Evolutionary conservation across 352 stramenopile species (phyloP).

Genomic region (Plasmopara muralis): DNA sequence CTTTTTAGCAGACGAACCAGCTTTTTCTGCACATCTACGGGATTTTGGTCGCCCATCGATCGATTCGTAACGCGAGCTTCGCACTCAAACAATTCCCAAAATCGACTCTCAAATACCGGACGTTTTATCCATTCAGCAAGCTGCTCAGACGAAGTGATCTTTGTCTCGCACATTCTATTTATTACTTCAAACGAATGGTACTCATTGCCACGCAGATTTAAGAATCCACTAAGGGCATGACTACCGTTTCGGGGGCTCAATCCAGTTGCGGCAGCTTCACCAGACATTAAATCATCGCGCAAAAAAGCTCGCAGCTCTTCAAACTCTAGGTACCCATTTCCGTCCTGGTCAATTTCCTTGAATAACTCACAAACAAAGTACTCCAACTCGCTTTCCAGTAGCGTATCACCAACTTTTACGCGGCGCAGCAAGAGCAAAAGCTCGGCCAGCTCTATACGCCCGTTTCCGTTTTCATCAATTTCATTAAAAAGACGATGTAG

Average conservation of each 20-base stretch:
- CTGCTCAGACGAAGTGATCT: constrained; percentile 37
- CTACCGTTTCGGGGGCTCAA: constrained; percentile 26
- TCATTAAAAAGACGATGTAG: constrained; percentile 63
- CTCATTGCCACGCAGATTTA: constrained; percentile 63
- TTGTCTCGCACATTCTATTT: constrained; percentile 49
- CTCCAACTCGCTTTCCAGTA: constrained; percentile 59
- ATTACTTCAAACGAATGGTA: constrained; percentile 60
- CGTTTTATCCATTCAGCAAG: constrained; percentile 44
- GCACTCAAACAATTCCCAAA: constrained; percentile 57
- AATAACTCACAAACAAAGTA: constrained; percentile 64
- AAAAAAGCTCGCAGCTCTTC: constrained; percentile 89
- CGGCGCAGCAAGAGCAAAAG: constrained; percentile 51
- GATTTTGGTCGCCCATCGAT: constrained; percentile 33
- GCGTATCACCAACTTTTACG: constrained; percentile 55
- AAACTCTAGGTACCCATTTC: constrained; percentile 90
- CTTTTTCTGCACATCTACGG: constrained; percentile 66
- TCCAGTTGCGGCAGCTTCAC: constrained; percentile 17
- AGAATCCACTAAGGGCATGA: constrained; percentile 41
- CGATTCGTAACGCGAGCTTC: constrained; percentile 45
- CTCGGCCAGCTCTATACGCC: constrained; percentile 55
- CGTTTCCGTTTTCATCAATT: constrained; percentile 64
- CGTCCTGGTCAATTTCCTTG: constrained; percentile 91
- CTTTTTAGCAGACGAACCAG: constrained; percentile 63
- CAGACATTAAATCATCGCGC: constrained; percentile 39
- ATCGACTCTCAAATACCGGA: constrained; percentile 38